Percentiles rank a stretch among this genome's conserved stretches.
Conservation (phyloP, 73 alveolate genomes). For the Uronychia setigera region DNA sequence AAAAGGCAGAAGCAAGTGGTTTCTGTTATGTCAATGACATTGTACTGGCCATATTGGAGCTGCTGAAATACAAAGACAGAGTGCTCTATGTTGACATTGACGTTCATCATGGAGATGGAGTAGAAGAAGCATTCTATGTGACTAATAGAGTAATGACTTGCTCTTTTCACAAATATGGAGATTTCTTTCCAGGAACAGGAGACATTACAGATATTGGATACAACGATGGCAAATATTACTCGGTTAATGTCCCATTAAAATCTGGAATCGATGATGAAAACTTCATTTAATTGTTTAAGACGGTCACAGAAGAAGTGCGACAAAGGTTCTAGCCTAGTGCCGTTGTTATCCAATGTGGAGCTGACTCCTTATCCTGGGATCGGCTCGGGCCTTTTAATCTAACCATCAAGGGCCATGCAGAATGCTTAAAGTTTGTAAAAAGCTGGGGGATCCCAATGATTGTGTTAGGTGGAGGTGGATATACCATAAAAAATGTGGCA, state of each 20-base stretch:
- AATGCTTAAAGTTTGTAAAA: conserved; percentile 89
- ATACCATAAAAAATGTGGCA: conserved; percentile 96
- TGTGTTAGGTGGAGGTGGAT: conserved; percentile 98
- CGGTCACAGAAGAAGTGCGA: conserved; percentile 85
- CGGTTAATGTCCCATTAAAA: conserved; percentile 97
- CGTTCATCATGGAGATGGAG: conserved; percentile 99
- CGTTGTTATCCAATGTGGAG: conserved; percentile 97
- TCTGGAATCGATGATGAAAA: conserved; percentile 96
- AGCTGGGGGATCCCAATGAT: conserved; percentile 94
- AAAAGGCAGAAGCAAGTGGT: conserved; percentile 96
- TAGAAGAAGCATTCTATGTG: conserved; percentile 97
- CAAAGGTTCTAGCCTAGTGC: conserved; percentile 92
- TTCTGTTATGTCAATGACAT: conserved; percentile 98
- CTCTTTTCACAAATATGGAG: conserved; percentile 96
- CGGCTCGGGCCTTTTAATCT: conserved; percentile 95
- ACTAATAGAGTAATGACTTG: conserved; percentile 97
- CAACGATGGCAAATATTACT: conserved; percentile 90
- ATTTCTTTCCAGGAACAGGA: conserved; percentile 99
- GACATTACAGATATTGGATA: conserved; percentile 89
- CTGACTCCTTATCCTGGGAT: conserved; percentile 96
- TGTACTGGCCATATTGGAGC: conserved; percentile 94
- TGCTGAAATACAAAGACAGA: conserved; percentile 89
- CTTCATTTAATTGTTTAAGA: conserved; percentile 82
- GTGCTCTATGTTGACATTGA: conserved; percentile 97
- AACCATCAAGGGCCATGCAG: conserved; percentile 97